Conservation (phyloP, 106 monocot species). For the Phalaenopsis aphrodite region DNA sequence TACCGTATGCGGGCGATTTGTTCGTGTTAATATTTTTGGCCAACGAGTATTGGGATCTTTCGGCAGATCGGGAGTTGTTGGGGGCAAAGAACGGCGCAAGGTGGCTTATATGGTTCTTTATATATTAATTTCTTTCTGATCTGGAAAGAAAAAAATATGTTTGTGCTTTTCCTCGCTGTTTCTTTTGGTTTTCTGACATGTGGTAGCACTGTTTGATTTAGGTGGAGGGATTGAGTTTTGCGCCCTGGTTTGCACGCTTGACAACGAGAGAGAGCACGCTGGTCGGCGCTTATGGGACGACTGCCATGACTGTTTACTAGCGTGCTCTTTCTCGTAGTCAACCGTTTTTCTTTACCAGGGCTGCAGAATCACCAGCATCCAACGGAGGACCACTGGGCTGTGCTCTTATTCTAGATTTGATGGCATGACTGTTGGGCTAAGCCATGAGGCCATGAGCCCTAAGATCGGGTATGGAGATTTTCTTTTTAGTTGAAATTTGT, state of each 20-base stretch:
- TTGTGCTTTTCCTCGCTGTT: background rate
- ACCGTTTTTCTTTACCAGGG: background rate
- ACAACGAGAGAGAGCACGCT: conserved; percentile 26
- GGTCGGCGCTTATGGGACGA: conserved; percentile 10
- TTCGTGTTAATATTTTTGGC: background rate
- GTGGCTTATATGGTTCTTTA: background rate
- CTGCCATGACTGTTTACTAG: conserved; percentile 14
- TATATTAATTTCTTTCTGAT: background rate
- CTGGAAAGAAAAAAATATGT: background rate
- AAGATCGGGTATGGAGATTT: background rate
- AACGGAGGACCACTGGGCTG: background rate
- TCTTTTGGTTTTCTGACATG: background rate
- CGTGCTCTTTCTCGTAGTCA: conserved; percentile 21
- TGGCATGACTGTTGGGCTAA: no score
- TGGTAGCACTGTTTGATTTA: background rate
- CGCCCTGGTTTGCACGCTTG: background rate
- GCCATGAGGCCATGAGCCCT: background rate
- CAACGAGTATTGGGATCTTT: background rate
- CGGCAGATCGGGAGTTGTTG: background rate
- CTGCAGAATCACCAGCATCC: background rate
- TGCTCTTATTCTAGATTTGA: no score
- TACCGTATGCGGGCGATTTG: background rate
- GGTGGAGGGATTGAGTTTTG: background rate
- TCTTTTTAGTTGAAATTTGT: background rate
- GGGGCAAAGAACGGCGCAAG: background rate